phyloP scores from a whole-genome alignment of 2,329 filamentous ascomycete species.

The Phyllachora maydis region DNA sequence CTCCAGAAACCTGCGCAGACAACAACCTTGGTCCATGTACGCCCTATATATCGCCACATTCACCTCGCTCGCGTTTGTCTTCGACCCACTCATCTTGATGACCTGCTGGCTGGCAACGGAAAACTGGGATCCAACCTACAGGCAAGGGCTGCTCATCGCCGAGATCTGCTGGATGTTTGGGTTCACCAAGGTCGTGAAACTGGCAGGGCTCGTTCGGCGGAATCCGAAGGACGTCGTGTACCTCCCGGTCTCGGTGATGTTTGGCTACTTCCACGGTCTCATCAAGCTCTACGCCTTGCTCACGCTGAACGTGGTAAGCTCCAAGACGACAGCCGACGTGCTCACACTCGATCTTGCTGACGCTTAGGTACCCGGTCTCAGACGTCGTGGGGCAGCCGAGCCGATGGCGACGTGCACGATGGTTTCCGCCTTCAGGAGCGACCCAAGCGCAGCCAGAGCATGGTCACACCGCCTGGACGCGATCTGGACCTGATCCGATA shows the following conservation, averaged over 20 bases:
- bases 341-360: too few relatives aligned
- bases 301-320: conserved; percentile 63
- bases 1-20: conserved; percentile 31
- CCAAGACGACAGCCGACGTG: too few relatives aligned
- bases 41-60: conserved; percentile 84
- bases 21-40: conserved; percentile 85
- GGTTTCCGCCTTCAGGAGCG: conserved; percentile 9
- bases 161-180: conserved; percentile 54
- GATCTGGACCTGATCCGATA: conserved; percentile 9
- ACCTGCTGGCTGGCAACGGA: conserved; percentile 49
- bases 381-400: conserved; percentile 92
- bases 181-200: conserved; percentile 80
- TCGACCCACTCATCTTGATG: conserved; percentile 54
- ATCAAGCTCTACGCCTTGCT: conserved; percentile 80
- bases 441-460: conserved; percentile 12
- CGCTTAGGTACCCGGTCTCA: conserved; percentile 18
- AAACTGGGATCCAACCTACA: conserved; percentile 31
- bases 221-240: conserved; percentile 66
- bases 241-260: conserved; percentile 68
- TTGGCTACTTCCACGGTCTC: conserved; percentile 81
- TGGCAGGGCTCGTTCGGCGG: conserved; percentile 67
- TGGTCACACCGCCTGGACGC: conserved; percentile 12
- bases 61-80: conserved; percentile 64
- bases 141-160: conserved; percentile 31
- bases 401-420: conserved; percentile 75